Conservation (phyloP, 805 yeast genomes). For the Pichia thaimueangensis region DNA sequence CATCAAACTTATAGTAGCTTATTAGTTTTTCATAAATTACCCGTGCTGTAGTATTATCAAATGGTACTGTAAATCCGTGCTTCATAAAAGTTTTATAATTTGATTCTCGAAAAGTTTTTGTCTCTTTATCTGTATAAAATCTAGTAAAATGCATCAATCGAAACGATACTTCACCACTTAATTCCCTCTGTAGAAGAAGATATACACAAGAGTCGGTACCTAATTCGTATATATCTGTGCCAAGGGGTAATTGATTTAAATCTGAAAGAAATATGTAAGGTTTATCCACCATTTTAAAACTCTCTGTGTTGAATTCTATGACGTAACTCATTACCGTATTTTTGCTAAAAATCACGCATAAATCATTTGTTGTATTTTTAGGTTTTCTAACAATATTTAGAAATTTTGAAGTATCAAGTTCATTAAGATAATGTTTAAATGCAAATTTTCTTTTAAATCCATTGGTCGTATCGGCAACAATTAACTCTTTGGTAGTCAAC, state of each 20-base stretch:
- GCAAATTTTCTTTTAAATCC: constrained; percentile 47
- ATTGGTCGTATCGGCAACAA: constrained; percentile 37
- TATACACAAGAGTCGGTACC: not conserved
- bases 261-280: constrained; percentile 21
- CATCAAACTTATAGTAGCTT: not conserved
- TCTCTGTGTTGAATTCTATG: constrained; percentile 25
- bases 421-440: constrained; percentile 65
- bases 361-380: constrained; percentile 8
- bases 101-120: constrained; percentile 2
- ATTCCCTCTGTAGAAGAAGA: not conserved
- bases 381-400: constrained; percentile 25
- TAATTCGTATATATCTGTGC: constrained; percentile 1
- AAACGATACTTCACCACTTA: constrained; percentile 19
- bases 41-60: not conserved
- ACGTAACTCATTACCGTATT: constrained; percentile 23
- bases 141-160: constrained; percentile 9
- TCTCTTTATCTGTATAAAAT: not conserved
- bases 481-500: constrained; percentile 61
- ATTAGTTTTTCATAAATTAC: not conserved
- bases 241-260: not conserved
- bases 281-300: constrained; percentile 16
- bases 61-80: not conserved
- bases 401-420: constrained; percentile 47
- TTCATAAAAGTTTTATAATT: not conserved
- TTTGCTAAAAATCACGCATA: constrained; percentile 29